Percentiles rank a stretch among this genome's conserved stretches.
phyloP scores from a whole-genome alignment of 2,329 filamentous ascomycete genomes.

The Trichoderma gracile region DNA sequence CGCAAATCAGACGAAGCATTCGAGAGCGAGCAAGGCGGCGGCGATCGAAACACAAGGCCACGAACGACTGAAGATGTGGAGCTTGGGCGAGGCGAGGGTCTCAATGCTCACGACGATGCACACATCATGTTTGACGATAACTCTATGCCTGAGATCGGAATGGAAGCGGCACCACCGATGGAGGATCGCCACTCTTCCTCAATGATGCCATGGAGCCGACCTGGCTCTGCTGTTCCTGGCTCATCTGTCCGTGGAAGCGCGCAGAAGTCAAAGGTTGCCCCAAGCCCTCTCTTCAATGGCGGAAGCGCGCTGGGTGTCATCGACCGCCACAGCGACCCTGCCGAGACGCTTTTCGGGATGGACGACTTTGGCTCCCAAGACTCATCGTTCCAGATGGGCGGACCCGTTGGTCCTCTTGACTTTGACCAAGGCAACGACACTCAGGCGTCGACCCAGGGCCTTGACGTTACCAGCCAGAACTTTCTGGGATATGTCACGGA shows the following conservation, averaged over 20 bases:
- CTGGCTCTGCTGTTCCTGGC: slow-evolving; percentile 47
- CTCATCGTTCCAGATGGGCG: slow-evolving; percentile 36
- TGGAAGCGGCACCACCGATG: slow-evolving; percentile 65
- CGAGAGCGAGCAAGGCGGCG: slow-evolving; percentile 38
- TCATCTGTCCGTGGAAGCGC: slow-evolving; percentile 49
- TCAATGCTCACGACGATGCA: slow-evolving; percentile 35
- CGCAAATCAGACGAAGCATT: slow-evolving; percentile 50
- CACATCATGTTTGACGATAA: slow-evolving; percentile 42
- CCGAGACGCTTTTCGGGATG: slow-evolving; percentile 36
- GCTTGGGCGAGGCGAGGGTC: slow-evolving; percentile 32
- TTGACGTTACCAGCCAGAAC: slow-evolving; percentile 49
- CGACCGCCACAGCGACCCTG: slow-evolving; percentile 50
- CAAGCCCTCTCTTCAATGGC: slow-evolving; percentile 43
- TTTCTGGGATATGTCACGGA: slow-evolving; percentile 49
- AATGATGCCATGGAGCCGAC: slow-evolving; percentile 55
- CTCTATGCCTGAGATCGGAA: slow-evolving; percentile 63
- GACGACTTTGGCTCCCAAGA: slow-evolving; percentile 40
- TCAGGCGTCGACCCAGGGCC: slow-evolving; percentile 38
- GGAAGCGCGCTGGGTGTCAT: slow-evolving; percentile 44
- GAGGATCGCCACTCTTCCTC: slow-evolving; percentile 63
- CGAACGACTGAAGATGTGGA: slow-evolving; percentile 38
- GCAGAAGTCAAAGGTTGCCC: slow-evolving; percentile 37
- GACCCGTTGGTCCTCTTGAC: slow-evolving; percentile 27
- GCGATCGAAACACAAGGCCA: slow-evolving; percentile 42
- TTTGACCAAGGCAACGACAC: slow-evolving; percentile 34